These are phyloP conservation scores for Glebionis coronaria DNA, from an alignment of 129 eudicot species.

Conservation along the genomic window DNA sequence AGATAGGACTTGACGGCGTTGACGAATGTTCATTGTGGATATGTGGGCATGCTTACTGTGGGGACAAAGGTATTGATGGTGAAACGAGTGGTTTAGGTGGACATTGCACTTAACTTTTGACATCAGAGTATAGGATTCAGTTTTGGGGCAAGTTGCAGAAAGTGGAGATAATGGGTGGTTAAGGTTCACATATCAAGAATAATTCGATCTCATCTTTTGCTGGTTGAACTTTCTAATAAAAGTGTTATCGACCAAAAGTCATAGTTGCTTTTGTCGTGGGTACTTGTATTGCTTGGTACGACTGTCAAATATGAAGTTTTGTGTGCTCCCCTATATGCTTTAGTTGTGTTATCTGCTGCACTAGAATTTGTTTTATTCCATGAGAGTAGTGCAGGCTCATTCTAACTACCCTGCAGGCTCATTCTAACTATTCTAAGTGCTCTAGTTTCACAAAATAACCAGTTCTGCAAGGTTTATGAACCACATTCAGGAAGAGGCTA, in stretches of 20 bases:
- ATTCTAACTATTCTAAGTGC: background rate
- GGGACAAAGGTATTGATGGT: background rate
- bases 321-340: background rate
- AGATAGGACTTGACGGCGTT: background rate
- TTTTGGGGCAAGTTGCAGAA: background rate
- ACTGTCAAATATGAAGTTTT: background rate
- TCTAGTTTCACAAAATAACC: too few species aligned
- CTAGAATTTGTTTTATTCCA: background rate
- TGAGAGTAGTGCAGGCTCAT: background rate
- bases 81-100: background rate
- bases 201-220: too few species aligned
- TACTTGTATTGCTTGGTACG: background rate
- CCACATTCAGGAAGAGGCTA: too few species aligned
- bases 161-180: background rate
- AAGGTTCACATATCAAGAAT: background rate
- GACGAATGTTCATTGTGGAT: too few species aligned
- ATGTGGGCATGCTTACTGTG: background rate
- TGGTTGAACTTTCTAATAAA: background rate
- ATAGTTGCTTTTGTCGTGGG: background rate
- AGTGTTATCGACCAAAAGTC: background rate
- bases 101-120: background rate
- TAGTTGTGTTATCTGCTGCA: background rate
- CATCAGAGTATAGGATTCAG: conserved; percentile 15
- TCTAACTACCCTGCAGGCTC: background rate
- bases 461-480: too few species aligned